These are phyloP conservation scores for Dioszegia aurantiaca DNA, from an alignment of 768 basidiomycete species.

Conservation along the genomic window DNA sequence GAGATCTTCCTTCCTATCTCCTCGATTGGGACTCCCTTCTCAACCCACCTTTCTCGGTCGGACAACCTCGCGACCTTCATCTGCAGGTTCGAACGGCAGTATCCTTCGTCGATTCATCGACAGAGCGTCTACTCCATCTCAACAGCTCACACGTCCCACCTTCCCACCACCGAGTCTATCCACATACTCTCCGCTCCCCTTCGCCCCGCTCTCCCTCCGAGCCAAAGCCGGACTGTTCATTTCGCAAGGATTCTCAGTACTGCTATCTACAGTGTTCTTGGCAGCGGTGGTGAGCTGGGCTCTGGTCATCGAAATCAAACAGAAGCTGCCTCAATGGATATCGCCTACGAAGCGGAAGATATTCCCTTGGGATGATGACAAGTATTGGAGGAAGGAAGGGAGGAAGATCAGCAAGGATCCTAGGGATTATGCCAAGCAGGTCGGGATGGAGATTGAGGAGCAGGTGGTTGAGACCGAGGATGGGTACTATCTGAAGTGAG, in stretches of 20 bases:
- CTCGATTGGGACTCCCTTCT: not conserved
- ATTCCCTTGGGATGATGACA: slow-evolving; percentile 55
- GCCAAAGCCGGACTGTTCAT: slow-evolving; percentile 50
- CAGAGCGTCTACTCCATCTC: slow-evolving; percentile 44
- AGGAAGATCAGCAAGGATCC: slow-evolving; percentile 54
- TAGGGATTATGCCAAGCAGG: slow-evolving; percentile 55
- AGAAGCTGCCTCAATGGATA: slow-evolving; percentile 34
- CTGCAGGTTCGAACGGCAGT: slow-evolving; percentile 32
- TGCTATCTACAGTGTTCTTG: slow-evolving; percentile 55
- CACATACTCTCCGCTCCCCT: slow-evolving; percentile 49
- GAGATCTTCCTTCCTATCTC: not conserved
- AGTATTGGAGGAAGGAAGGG: slow-evolving; percentile 53
- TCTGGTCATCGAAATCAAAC: slow-evolving; percentile 36
- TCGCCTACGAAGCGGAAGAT: slow-evolving; percentile 28
- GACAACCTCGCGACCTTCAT: slow-evolving; percentile 37
- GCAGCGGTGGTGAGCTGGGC: slow-evolving; percentile 56
- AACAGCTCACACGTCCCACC: slow-evolving; percentile 48
- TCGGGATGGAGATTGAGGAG: slow-evolving; percentile 56
- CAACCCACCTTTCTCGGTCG: not conserved
- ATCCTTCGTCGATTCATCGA: slow-evolving; percentile 49
- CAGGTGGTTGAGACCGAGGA: slow-evolving; percentile 57
- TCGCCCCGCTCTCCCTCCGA: slow-evolving; percentile 29
- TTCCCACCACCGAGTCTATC: slow-evolving; percentile 51
- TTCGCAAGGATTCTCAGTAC: slow-evolving; percentile 51
- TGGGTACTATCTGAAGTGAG: slow-evolving; percentile 55